Conservation (phyloP, 805 yeast species). For the Pichia heedii region DNA sequence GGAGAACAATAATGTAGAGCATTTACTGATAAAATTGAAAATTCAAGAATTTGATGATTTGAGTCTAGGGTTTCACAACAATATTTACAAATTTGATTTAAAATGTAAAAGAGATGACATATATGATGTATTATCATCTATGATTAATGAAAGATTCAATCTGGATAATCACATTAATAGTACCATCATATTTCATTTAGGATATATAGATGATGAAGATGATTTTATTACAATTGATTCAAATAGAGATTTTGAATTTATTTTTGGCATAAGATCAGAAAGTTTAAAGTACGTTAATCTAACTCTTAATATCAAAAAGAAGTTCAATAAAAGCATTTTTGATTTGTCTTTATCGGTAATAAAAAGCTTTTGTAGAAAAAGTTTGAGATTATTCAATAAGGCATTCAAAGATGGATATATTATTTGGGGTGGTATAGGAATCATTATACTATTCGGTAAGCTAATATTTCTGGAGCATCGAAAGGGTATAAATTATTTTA, state of each 20-base stretch:
- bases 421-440: background rate
- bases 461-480: too few species aligned
- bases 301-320: slow-evolving; percentile 6
- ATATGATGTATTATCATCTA: slow-evolving; percentile 2
- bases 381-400: too few species aligned
- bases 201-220: slow-evolving; percentile 32
- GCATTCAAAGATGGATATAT: background rate
- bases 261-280: too few species aligned
- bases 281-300: slow-evolving; percentile 6
- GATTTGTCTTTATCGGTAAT: background rate
- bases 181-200: slow-evolving; percentile 20
- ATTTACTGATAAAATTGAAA: slow-evolving; percentile 11
- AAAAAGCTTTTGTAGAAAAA: too few species aligned
- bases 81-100: slow-evolving; percentile 20
- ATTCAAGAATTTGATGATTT: slow-evolving; percentile 14
- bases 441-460: too few species aligned
- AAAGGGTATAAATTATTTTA: too few species aligned
- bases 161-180: background rate
- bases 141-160: slow-evolving; percentile 11
- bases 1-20: background rate
- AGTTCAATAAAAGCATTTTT: background rate
- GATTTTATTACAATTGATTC: slow-evolving; percentile 28
- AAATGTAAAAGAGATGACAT: background rate
- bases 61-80: slow-evolving; percentile 14
- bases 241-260: slow-evolving; percentile 28